These are phyloP conservation scores for Fonsecaea monophora DNA, from an alignment of 2,329 filamentous ascomycete genomes.

Conservation along the genomic window DNA sequence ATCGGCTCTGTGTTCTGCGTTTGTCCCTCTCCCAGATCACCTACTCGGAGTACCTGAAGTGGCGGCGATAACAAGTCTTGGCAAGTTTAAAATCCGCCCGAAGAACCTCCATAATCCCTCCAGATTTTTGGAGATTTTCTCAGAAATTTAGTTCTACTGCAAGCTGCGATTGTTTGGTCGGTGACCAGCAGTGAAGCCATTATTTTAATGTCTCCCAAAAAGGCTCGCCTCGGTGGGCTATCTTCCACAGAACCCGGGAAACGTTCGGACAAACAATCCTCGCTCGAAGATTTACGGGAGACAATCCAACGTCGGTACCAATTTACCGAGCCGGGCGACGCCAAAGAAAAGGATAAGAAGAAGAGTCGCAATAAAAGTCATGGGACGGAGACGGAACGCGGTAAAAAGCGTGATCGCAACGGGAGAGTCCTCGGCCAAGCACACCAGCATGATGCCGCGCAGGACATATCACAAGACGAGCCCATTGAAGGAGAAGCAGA, in stretches of 20 bases:
- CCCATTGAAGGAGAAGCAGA: conserved; percentile 20
- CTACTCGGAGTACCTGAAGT: too few relatives aligned
- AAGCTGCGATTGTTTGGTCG: conserved; percentile 1
- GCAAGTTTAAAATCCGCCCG: conserved; percentile 15
- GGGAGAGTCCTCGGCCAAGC: conserved; percentile 52
- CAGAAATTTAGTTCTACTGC: not conserved
- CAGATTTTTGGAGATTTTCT: conserved; percentile 22
- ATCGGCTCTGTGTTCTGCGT: not conserved
- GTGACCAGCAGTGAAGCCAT: not conserved
- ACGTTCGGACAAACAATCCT: not conserved
- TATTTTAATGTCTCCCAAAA: conserved; percentile 10
- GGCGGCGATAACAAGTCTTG: not conserved
- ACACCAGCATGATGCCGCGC: conserved; percentile 41
- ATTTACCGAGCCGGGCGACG: conserved; percentile 49
- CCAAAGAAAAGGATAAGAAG: conserved; percentile 45
- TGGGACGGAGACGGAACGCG: conserved; percentile 30
- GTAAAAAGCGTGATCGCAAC: conserved; percentile 56
- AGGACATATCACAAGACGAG: conserved; percentile 30
- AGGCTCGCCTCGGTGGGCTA: conserved; percentile 1
- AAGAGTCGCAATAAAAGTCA: conserved; percentile 38
- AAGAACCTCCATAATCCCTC: not conserved
- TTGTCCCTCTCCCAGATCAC: not conserved
- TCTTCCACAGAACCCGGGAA: not conserved
- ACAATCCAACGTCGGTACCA: conserved; percentile 38
- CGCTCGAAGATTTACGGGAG: conserved; percentile 32